A percentile compares a stretch with the other conserved stretches of the same genome.
Conservation (phyloP, 2,329 filamentous ascomycete genomes). For the Nigrograna mackinnonii region DNA sequence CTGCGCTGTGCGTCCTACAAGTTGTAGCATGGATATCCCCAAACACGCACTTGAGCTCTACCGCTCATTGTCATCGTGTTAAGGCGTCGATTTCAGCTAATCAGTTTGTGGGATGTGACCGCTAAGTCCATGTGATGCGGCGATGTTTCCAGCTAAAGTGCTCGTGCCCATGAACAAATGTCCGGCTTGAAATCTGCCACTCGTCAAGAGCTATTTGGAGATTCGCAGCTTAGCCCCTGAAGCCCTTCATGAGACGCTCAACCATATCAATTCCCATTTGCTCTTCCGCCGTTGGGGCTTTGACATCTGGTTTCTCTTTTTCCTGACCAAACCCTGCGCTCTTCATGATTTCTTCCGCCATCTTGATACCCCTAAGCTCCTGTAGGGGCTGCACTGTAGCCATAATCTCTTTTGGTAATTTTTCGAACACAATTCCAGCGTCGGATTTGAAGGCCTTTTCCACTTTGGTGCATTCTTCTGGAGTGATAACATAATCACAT, state of each 20-base stretch:
- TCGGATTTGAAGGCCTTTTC: constrained; percentile 35
- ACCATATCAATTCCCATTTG: constrained; percentile 36
- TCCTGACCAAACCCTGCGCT: constrained; percentile 15
- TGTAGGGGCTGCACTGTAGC: constrained; percentile 42
- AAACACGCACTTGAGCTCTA: too few relatives aligned
- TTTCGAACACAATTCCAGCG: constrained; percentile 43
- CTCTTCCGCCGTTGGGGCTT: constrained; percentile 24
- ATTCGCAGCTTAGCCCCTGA: constrained; percentile 21
- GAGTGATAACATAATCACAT: constrained; percentile 47
- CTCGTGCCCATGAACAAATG: too few relatives aligned
- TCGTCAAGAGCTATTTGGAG: too few relatives aligned
- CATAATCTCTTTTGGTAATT: constrained; percentile 38
- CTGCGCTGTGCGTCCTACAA: too few relatives aligned
- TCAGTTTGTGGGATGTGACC: too few relatives aligned
- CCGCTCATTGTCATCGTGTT: too few relatives aligned
- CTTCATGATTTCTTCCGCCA: constrained; percentile 39
- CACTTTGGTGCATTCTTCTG: constrained; percentile 32
- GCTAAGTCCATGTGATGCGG: too few relatives aligned
- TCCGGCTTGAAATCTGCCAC: too few relatives aligned
- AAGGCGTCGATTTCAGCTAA: too few relatives aligned
- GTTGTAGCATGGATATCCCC: too few relatives aligned
- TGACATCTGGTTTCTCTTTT: constrained; percentile 6
- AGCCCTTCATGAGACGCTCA: constrained; percentile 35
- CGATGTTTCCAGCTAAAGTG: too few relatives aligned
- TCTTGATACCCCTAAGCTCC: constrained; percentile 40